Evolutionary conservation across 495 filamentous ascomycete genomes (phyloP), one percentile per base, ranked within the genome.

Genomic region (Staphylotrichum longicolle): DNA sequence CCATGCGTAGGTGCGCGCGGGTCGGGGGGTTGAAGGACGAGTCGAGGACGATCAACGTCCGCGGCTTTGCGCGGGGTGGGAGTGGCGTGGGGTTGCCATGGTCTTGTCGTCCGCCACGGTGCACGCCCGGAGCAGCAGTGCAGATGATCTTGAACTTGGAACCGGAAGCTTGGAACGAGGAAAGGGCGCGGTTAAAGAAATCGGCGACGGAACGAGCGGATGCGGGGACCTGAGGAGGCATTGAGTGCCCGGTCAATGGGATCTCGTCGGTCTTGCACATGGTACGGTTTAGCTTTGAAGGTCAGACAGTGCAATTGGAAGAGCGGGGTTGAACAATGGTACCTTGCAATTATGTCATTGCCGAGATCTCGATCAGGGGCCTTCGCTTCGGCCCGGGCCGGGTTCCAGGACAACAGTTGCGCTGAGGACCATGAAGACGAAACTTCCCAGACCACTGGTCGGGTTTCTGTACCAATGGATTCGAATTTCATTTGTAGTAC

Each of bases 1-100:
- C 89, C 70, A 98, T 91, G 54, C 78, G 79, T 54, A 89, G 80
- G 72, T 97, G 93, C 10, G 93, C 93, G 42, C 82, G 78, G 3
- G 91, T 93, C 9, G 93, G 93, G 14, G 93, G 93, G 69, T 98
- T 98, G 83, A 96, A 98, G 58, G 89, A 93, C 3, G 93, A 95
- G 73, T 98, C 93, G 66, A 98, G 85, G 63, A 98, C 85, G 72
- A 92, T 88, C 65, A 98, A 81, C 3, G 64, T 63, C 1, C 58
- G 62, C 0, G 75, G 72, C 6, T 57, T 66, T 4, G 20, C 37
- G 1, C 41, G 42, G 3, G 77, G 72, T 11, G 70, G 66, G 10
- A 69, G 52, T 0, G 66, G 58, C 7, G 48, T 30, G 5, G 65
- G 70, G 4, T 60, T 49, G 11, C 12, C 42, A 27, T 58, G 8